Conservation (phyloP, 2,329 filamentous ascomycete genomes). For the Aspergillus fischeri region DNA sequence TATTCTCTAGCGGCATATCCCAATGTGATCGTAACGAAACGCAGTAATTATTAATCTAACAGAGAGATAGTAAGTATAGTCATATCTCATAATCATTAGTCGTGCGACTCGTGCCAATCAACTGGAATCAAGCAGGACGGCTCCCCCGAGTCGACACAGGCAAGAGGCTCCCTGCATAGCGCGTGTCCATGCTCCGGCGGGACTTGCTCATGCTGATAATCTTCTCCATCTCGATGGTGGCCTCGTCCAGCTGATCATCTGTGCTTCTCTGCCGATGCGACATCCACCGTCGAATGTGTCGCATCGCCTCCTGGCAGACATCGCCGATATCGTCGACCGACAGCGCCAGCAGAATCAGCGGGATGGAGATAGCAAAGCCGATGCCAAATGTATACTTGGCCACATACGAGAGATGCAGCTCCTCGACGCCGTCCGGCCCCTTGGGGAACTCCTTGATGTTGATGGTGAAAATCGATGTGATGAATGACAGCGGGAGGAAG, state of each 20-base stretch:
- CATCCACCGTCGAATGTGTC: constrained; percentile 23
- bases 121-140: background rate
- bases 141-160: constrained; percentile 25
- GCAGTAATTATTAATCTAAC: background rate
- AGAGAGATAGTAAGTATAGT: background rate
- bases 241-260: constrained; percentile 1
- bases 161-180: constrained; percentile 22
- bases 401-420: constrained; percentile 48
- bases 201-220: constrained; percentile 21
- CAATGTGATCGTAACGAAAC: background rate
- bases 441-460: constrained; percentile 49
- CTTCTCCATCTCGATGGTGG: constrained; percentile 23
- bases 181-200: constrained; percentile 21
- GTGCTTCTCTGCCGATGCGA: constrained; percentile 6
- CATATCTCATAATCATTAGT: background rate
- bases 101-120: background rate
- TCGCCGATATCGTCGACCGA: constrained; percentile 42
- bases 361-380: constrained; percentile 51
- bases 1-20: background rate
- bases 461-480: constrained; percentile 54
- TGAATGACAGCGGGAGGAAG: constrained; percentile 54
- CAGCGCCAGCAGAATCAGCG: constrained; percentile 46
- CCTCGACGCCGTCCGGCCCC: constrained; percentile 22
- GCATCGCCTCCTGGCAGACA: constrained; percentile 22
- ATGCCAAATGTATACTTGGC: constrained; percentile 55